Conservation (phyloP, 257 asterid genomes). For the Echites panduratus region DNA sequence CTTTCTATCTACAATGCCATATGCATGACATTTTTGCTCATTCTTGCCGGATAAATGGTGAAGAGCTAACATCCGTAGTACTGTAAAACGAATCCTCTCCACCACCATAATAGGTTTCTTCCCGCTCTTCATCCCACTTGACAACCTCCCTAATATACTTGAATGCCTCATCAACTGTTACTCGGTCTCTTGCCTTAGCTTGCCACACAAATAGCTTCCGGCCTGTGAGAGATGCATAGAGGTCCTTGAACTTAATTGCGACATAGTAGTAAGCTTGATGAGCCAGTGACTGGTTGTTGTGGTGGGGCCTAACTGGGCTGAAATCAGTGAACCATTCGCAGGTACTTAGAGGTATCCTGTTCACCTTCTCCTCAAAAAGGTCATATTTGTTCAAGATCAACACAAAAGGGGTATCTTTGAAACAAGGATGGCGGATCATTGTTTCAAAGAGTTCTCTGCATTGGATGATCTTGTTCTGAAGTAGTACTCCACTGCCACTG, state of each 20-base stretch:
- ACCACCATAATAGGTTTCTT: constrained; percentile 40
- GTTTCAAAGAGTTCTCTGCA: constrained; percentile 67
- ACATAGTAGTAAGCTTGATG: constrained; percentile 84
- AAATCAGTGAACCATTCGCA: constrained; percentile 88
- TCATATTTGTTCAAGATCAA: constrained; percentile 82
- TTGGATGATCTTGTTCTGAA: constrained; percentile 83
- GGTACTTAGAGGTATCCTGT: constrained; percentile 47
- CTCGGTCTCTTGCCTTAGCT: constrained; percentile 67
- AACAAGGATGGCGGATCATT: constrained; percentile 65
- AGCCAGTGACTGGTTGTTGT: constrained; percentile 67
- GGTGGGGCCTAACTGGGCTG: constrained; percentile 59
- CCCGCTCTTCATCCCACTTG: constrained; percentile 90
- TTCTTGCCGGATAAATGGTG: constrained; percentile 44
- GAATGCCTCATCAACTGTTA: constrained; percentile 76
- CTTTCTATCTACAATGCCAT: constrained; percentile 35
- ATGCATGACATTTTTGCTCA: constrained; percentile 19
- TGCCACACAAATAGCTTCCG: constrained; percentile 87
- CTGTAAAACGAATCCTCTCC: constrained; percentile 87
- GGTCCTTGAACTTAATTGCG: constrained; percentile 92
- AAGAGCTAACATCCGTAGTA: constrained; percentile 76
- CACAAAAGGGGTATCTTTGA: constrained; percentile 73
- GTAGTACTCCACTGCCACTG: constrained; percentile 28
- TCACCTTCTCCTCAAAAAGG: constrained; percentile 71
- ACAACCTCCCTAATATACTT: constrained; percentile 80
- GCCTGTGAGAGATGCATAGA: constrained; percentile 57